These are phyloP conservation scores for Nematocida sp. DNA, from an alignment of 371 early-diverging fungal genomes.

Conservation along the genomic window DNA sequence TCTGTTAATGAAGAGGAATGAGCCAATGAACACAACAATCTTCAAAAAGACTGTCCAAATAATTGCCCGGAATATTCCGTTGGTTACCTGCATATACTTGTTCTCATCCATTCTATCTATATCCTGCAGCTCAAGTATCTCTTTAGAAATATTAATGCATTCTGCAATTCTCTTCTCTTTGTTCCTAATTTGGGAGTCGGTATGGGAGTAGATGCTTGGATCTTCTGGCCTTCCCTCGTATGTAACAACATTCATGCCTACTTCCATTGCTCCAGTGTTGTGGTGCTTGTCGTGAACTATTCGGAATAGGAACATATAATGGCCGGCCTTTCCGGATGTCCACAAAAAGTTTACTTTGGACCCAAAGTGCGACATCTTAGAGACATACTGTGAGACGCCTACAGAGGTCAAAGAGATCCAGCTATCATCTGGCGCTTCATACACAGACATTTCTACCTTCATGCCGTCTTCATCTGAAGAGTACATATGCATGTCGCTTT, in stretches of 20 bases:
- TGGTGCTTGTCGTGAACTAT: conserved; percentile 11
- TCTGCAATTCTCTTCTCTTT: conserved; percentile 56
- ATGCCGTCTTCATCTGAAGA: not conserved
- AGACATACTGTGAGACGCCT: conserved; percentile 25
- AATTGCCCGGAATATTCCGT: conserved; percentile 55
- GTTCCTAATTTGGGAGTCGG: conserved; percentile 59
- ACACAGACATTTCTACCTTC: conserved; percentile 39
- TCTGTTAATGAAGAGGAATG: conserved; percentile 60
- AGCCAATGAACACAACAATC: conserved; percentile 55
- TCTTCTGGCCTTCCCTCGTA: conserved; percentile 59
- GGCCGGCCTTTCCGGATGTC: conserved; percentile 48
- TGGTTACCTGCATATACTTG: conserved; percentile 48
- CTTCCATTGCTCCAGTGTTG: conserved; percentile 3
- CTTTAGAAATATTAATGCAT: conserved; percentile 54
- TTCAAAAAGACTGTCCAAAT: conserved; percentile 55
- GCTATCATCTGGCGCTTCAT: conserved; percentile 32
- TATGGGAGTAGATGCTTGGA: conserved; percentile 58
- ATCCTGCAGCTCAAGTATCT: conserved; percentile 56
- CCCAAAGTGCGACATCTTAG: conserved; percentile 52
- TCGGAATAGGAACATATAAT: conserved; percentile 54
- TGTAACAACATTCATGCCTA: conserved; percentile 51
- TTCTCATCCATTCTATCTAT: conserved; percentile 57
- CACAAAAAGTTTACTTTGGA: conserved; percentile 55
- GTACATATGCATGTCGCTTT: not conserved
- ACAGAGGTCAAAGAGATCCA: conserved; percentile 38